phyloP scores from a whole-genome alignment of 495 filamentous ascomycete species.

The Neurospora sp. region DNA sequence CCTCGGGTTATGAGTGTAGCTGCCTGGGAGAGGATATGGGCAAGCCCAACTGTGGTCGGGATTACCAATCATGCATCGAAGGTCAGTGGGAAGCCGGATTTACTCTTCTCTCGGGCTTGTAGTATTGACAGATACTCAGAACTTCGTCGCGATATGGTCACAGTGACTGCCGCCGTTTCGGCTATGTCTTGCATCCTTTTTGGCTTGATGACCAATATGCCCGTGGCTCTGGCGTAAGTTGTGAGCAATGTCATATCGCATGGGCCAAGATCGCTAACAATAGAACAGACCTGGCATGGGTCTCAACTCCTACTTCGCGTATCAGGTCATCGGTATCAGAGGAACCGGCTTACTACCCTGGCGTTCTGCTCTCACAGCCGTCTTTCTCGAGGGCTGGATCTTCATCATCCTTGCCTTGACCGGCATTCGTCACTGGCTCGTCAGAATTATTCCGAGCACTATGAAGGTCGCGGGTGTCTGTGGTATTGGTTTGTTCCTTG shows the following conservation, averaged over 20 bases:
- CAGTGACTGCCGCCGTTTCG: constrained; percentile 65
- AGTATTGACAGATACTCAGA: constrained; percentile 25
- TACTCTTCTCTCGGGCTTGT: neutral
- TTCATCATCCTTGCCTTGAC: constrained; percentile 56
- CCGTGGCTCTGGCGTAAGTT: constrained; percentile 48
- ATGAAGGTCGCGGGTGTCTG: constrained; percentile 76
- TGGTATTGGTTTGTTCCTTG: constrained; percentile 72
- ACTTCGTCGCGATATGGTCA: constrained; percentile 65
- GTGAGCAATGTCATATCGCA: constrained; percentile 15
- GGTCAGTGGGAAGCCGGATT: neutral
- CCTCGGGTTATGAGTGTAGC: constrained; percentile 36
- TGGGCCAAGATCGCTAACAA: constrained; percentile 12
- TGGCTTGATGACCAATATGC: constrained; percentile 45
- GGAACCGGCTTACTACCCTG: constrained; percentile 60
- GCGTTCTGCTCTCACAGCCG: constrained; percentile 62
- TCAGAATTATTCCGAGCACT: constrained; percentile 63
- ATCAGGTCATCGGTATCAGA: constrained; percentile 68
- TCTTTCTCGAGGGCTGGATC: constrained; percentile 69
- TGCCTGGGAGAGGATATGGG: neutral
- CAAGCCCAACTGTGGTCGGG: constrained; percentile 22
- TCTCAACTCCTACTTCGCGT: constrained; percentile 79
- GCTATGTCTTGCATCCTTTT: constrained; percentile 41
- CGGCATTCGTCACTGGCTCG: constrained; percentile 78
- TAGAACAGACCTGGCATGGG: constrained; percentile 58
- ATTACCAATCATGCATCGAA: neutral